A percentile compares a stretch with the other conserved stretches of the same genome.
Conservation (phyloP, 495 filamentous ascomycete genomes). For the Usnea hakonensis region DNA sequence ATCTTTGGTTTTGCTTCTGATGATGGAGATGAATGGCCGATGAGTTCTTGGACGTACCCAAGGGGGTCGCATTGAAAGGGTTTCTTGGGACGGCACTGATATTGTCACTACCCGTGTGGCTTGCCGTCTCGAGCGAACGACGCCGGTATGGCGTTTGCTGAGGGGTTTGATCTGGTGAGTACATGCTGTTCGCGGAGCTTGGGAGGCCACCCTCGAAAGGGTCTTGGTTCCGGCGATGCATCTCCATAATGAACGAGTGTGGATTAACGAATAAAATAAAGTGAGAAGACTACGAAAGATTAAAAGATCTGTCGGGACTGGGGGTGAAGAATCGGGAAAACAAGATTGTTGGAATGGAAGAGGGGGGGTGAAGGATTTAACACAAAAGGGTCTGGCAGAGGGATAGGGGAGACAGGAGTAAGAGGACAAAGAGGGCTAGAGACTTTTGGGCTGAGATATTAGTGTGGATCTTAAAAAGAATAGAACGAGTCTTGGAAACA, state of each 20-base stretch:
- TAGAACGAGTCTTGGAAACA: too few species aligned
- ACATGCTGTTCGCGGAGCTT: not conserved
- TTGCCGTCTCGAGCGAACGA: not conserved
- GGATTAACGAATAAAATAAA: not conserved
- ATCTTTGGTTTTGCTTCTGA: slow-evolving; percentile 35
- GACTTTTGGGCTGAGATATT: not conserved
- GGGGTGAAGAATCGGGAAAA: not conserved
- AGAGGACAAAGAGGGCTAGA: not conserved
- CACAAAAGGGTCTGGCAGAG: not conserved
- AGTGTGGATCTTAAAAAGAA: too few species aligned
- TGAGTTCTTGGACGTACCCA: slow-evolving; percentile 6
- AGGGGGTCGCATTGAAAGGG: not conserved
- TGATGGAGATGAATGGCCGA: slow-evolving; percentile 32
- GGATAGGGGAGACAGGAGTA: not conserved
- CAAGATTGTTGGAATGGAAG: too few species aligned
- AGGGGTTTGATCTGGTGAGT: not conserved
- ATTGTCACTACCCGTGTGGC: not conserved
- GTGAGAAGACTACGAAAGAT: too few species aligned
- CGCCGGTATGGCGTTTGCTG: not conserved
- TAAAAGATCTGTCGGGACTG: not conserved
- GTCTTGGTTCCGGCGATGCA: not conserved
- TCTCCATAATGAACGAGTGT: slow-evolving; percentile 1
- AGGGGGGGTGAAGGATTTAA: not conserved
- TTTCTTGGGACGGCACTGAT: not conserved
- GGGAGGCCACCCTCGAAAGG: slow-evolving; percentile 1